A percentile compares a stretch with the other conserved stretches of the same genome.
Evolutionary conservation across 768 basidiomycete species (phyloP).

Genomic region (Termitomyces sp.): DNA sequence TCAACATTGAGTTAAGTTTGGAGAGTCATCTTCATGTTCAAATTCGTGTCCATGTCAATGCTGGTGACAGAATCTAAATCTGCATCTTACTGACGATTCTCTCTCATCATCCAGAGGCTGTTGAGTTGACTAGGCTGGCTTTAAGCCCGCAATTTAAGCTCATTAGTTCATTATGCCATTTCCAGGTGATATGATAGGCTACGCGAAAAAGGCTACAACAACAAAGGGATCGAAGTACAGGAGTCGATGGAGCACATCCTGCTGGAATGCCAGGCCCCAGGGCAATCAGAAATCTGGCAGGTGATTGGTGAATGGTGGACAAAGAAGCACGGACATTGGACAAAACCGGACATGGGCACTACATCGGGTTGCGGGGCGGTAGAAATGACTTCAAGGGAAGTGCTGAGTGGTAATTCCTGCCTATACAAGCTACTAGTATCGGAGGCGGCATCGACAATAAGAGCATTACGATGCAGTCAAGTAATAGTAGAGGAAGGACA

Average conservation of each 20-base stretch:
- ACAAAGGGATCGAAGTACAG: background rate
- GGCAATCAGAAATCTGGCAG: background rate
- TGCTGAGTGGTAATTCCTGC: rapidly evolving
- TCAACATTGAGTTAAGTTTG: too few species aligned
- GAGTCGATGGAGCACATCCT: background rate
- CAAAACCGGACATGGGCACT: background rate
- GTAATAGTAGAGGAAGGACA: background rate
- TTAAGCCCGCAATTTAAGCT: background rate
- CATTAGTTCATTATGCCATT: background rate
- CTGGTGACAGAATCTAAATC: too few species aligned
- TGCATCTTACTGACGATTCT: background rate
- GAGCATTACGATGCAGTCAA: background rate
- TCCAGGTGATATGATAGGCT: background rate
- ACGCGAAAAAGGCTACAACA: background rate
- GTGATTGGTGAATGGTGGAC: background rate
- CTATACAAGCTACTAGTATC: background rate
- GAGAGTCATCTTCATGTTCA: too few species aligned
- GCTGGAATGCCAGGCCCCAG: background rate
- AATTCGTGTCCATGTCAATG: too few species aligned
- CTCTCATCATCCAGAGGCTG: too few species aligned
- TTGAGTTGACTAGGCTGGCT: background rate
- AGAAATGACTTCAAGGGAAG: background rate
- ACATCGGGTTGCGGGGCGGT: background rate
- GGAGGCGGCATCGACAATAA: background rate
- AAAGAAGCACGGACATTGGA: background rate